Base-by-base conservation (phyloP, 306 rosid species). In the Glycine tomentella region DNA sequence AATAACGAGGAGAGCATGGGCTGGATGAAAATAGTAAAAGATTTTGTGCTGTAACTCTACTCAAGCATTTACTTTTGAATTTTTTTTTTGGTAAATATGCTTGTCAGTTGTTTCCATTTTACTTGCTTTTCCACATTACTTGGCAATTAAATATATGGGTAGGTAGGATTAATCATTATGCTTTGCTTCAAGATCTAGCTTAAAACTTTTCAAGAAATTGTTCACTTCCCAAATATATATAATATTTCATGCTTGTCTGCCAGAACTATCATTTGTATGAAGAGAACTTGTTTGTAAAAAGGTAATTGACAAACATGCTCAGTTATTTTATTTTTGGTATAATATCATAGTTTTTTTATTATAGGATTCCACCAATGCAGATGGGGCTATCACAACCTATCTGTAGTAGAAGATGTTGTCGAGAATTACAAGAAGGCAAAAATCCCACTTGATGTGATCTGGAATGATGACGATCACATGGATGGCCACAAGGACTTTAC, bases 381-480 rank as follows among this genome's bases (percentile, higher is more conserved):
- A 90, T 94, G 97, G 98, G 97, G 98, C 31, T 94, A 94, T 88
- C 96, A 92, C 80, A 92, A 94, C 82, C 77, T 94, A 74, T 94
- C 97, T 9, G 91, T 92, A 1, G 86, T 89, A 67, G 98, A 94
- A 84, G 97, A 95, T 49, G 99, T 95, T 50, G 97, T 94, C n/a
- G 96, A 78, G 61, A 94, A 84, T 72, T 94, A 94, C 85, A 64
- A 85, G 46, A 89, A 92, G 81, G 94, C 98, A 31, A 62, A 86
- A 84, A 94, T 94, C 72, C 98, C 98, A 40, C 92, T 94, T 3
- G 98, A 94, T 82, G 98, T 92, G 36, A 90, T 92, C 1, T 94
- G 98, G 98, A 94, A 84, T 56, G 98, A 94, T 70, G 97, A 90
- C 83, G 98, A 94, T 89, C 97, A 94, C 88, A 92, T 89, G 93